Base-by-base conservation (phyloP, 2,329 filamentous ascomycete genomes). In the Coniochaeta sp. region DNA sequence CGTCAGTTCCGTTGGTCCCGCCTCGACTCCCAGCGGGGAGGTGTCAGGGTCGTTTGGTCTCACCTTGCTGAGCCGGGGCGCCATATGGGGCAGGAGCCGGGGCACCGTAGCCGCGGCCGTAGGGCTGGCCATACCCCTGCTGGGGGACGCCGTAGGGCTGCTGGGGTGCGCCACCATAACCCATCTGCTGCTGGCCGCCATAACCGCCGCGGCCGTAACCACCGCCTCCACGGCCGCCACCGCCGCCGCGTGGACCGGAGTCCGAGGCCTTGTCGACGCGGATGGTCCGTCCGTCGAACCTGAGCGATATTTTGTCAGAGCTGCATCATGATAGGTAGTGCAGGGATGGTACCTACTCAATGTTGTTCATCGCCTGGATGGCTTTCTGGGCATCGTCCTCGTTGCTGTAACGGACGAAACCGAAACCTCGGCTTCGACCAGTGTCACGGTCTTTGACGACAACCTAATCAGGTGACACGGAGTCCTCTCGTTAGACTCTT, bases 391-490 rank as follows among this genome's bases (percentile, higher is more conserved):
- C 90, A 74, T 93, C 89, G 54, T 80, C 77, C 65, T 93, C 90
- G 65, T 86, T 85, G 58, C 85, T 78, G 77, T 93, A 99, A 68
- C 93, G 90, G 65, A 99, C 93, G 75, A 98, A 98, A 56, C 95
- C 95, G 74, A 98, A 99, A 63, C 95, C 95, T 75, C 95, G 91
- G 82, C 93, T 97, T 75, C 93, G 91, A 69, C 91, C 90, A 71
- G 93, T 97, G 73, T 98, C 93, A 71, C 93, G 91, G 76, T 99
- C 93, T 80, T 96, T 98, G 70, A 98, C 93, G 67, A 99, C 93
- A 64, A 96, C 90, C 93, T 98, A 71, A 57, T 16, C 24, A 7
- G 36, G 34, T 44, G 34, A 54, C 28, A 19, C 26, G 3, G 19
- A 17, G n/a, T 40, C 33, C 26, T 34, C 40, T 34, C 56, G 34